phyloP scores from a whole-genome alignment of 2,329 filamentous ascomycete species.

The Alternaria gaisen region DNA sequence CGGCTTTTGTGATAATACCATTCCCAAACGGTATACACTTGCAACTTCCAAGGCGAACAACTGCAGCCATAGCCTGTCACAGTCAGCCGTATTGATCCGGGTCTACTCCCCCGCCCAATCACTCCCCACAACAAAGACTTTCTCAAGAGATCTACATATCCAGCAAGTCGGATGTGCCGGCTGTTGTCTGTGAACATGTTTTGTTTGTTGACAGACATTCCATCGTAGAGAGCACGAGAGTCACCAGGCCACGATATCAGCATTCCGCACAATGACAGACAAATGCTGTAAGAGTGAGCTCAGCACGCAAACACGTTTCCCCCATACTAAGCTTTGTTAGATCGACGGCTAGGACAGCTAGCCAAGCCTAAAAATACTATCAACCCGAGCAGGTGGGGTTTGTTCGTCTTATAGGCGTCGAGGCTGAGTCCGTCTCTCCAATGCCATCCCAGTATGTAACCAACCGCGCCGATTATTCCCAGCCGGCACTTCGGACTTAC shows the following conservation, averaged over 20 bases:
- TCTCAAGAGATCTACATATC: slow-evolving; percentile 5
- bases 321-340: slow-evolving; percentile 15
- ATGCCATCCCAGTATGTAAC: slow-evolving; percentile 24
- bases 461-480: slow-evolving; percentile 25
- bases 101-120: slow-evolving; percentile 4
- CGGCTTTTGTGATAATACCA: slow-evolving; percentile 1
- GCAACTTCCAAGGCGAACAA: slow-evolving; percentile 11
- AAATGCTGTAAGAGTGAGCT: background rate
- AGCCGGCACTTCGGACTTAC: slow-evolving; percentile 33
- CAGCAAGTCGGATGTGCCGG: background rate
- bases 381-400: slow-evolving; percentile 26
- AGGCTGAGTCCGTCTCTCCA: slow-evolving; percentile 33
- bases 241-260: background rate
- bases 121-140: background rate
- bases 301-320: background rate
- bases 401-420: slow-evolving; percentile 20
- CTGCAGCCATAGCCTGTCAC: slow-evolving; percentile 7
- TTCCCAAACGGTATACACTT: slow-evolving; percentile 2
- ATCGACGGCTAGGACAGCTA: slow-evolving; percentile 11
- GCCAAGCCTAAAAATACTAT: slow-evolving; percentile 28
- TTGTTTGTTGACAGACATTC: background rate
- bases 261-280: background rate
- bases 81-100: slow-evolving; percentile 3
- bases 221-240: background rate
- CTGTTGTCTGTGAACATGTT: background rate